These are phyloP conservation scores for Lactifluus volemus DNA, from an alignment of 768 basidiomycete species.

Conservation along the genomic window DNA sequence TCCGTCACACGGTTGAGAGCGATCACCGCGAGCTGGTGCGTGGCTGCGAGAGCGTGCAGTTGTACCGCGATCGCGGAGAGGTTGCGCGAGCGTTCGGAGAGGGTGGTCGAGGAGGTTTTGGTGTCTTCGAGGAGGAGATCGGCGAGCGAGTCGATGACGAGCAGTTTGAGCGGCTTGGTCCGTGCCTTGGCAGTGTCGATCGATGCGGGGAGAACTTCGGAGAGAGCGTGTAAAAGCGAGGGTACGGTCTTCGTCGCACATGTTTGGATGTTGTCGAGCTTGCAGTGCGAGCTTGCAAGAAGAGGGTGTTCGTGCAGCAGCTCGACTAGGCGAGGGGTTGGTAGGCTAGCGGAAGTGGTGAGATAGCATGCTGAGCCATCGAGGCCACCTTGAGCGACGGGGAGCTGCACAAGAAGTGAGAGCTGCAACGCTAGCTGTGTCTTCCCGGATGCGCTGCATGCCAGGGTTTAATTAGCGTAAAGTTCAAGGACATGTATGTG, in stretches of 20 bases:
- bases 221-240: slow-evolving; percentile 47
- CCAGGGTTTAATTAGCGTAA: background rate
- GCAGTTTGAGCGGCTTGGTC: slow-evolving; percentile 47
- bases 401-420: slow-evolving; percentile 69
- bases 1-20: slow-evolving; percentile 89
- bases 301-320: slow-evolving; percentile 34
- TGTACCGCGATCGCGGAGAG: slow-evolving; percentile 57
- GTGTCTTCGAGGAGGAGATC: slow-evolving; percentile 68
- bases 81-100: slow-evolving; percentile 65
- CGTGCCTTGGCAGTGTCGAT: slow-evolving; percentile 30
- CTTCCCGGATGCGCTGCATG: slow-evolving; percentile 81
- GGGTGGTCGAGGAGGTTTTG: slow-evolving; percentile 46
- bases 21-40: slow-evolving; percentile 60
- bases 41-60: slow-evolving; percentile 63
- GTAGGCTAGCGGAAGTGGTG: slow-evolving; percentile 61
- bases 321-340: slow-evolving; percentile 59
- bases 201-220: slow-evolving; percentile 44
- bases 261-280: slow-evolving; percentile 54
- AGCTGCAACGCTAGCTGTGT: slow-evolving; percentile 86
- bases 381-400: slow-evolving; percentile 25
- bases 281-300: slow-evolving; percentile 29
- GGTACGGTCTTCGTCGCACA: slow-evolving; percentile 46
- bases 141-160: slow-evolving; percentile 45
- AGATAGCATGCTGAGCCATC: slow-evolving; percentile 57
- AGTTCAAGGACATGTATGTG: background rate